These are phyloP conservation scores for Microcyclospora tardicrescens DNA, from an alignment of 2,329 filamentous ascomycete species.

Conservation along the genomic window DNA sequence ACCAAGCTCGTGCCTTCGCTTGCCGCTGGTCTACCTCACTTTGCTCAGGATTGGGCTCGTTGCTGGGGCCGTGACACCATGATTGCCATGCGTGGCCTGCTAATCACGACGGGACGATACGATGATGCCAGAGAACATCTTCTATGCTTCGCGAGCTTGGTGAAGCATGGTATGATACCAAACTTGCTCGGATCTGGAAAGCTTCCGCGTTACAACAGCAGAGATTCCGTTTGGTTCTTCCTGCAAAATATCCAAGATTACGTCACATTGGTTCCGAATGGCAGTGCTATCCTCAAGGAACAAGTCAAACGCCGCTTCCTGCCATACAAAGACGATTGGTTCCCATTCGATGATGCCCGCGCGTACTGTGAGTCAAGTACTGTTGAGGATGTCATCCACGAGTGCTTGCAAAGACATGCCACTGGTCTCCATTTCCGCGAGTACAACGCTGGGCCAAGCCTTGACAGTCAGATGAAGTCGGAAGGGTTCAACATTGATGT, in stretches of 20 bases:
- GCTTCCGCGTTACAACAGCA: conserved; percentile 81
- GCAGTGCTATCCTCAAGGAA: conserved; percentile 58
- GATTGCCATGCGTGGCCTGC: conserved; percentile 86
- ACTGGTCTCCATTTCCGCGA: conserved; percentile 84
- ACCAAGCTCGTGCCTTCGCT: conserved; percentile 72
- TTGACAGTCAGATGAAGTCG: conserved; percentile 86
- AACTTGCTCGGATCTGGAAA: conserved; percentile 82
- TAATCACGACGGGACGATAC: conserved; percentile 77
- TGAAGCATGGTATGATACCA: conserved; percentile 98
- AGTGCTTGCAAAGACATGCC: conserved; percentile 84
- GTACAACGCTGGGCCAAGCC: conserved; percentile 75
- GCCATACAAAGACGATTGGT: conserved; percentile 94
- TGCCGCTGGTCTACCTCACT: conserved; percentile 87
- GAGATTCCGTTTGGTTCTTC: conserved; percentile 97
- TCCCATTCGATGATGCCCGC: conserved; percentile 62
- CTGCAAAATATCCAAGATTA: conserved; percentile 94
- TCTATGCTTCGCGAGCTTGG: conserved; percentile 80
- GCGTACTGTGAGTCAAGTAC: conserved; percentile 79
- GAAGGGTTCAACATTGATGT: conserved; percentile 89
- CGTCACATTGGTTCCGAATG: conserved; percentile 65
- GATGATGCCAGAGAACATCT: conserved; percentile 89
- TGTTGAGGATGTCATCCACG: conserved; percentile 80
- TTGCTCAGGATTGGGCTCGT: conserved; percentile 82
- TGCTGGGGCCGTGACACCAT: conserved; percentile 98
- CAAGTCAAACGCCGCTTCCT: conserved; percentile 75